Evolutionary conservation across 2,329 filamentous ascomycete species (phyloP), one percentile per base, ranked within the genome.

Genomic region (Calonectria pauciramosa): DNA sequence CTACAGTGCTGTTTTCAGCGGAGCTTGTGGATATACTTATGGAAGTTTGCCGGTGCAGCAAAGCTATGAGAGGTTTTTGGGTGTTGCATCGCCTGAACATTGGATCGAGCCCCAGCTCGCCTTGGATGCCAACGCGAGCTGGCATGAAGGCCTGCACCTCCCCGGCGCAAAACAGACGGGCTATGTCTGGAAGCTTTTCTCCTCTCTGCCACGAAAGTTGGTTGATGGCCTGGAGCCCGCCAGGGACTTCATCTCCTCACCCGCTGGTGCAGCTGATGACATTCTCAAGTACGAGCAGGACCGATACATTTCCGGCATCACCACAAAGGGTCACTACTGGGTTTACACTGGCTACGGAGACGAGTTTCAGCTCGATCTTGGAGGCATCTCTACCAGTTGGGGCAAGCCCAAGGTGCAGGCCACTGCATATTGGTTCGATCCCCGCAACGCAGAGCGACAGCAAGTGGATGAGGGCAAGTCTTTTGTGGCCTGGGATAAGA

Each of bases 111-210:
- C 54, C 2, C 54, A 60, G 6, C 54, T 60, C 4, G 54, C 54
- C 8, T 38, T 60, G 54, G 54, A 60, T 38, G 54, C 54, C 9
- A 60, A 60, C n/a, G 54, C 54, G 1, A 60, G 54, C n/a, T 60
- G 54, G 54, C 54, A 60, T 9, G 54, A 60, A 9, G 54, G 54
- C 13, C 54, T 60, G 23, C 54, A 60, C 13, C 54, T 60, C 9
- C 54, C 54, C 11, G 54, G 32, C 7, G 54, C 54, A 38, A 60
- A 60, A n/a, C 54, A 60, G 18, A 60, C 54, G 11, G 54, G 54
- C 32, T 60, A 60, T n/a, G 54, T 60, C 18, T 60, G 54, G 54
- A 60, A 60, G 54, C 54, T 60, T 14, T 38, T 60, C 23, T 60
- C 54, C 4, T 60, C 32, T 36, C 20, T 60, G 32, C 32, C 54